phyloP scores from a whole-genome alignment of 345 rosid genomes.

The Gossypium anomalum region DNA sequence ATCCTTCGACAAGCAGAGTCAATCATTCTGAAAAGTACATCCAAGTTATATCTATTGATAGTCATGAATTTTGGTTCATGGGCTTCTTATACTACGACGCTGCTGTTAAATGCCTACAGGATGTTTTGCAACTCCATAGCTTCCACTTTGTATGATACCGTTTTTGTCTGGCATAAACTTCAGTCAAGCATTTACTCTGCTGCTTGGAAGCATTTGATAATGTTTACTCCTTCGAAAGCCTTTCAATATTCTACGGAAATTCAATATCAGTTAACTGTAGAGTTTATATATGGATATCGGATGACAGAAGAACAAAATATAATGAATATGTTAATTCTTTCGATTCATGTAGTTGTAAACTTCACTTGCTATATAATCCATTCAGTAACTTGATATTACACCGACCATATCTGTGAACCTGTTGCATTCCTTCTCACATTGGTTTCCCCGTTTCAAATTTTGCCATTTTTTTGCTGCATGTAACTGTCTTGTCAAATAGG shows the following conservation, averaged over 20 bases:
- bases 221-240: conserved; percentile 2
- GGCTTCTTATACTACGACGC: conserved; percentile 49
- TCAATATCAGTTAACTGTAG: conserved; percentile 21
- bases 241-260: conserved; percentile 11
- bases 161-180: neutral
- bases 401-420: neutral
- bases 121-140: conserved; percentile 28
- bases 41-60: conserved; percentile 54
- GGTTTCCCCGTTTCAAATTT: neutral
- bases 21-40: conserved; percentile 59
- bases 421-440: neutral
- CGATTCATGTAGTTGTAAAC: conserved; percentile 15
- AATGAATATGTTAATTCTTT: neutral
- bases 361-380: conserved; percentile 14
- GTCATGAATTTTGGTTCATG: conserved; percentile 70
- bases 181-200: neutral
- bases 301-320: neutral
- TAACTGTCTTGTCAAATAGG: neutral
- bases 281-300: too few relatives aligned
- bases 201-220: neutral
- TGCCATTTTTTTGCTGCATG: neutral
- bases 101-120: conserved; percentile 42
- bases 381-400: neutral
- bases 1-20: conserved; percentile 49
- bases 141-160: conserved; percentile 35